Base-by-base conservation (phyloP, 139 green algal genomes). In the Coelastrella sp. region DNA sequence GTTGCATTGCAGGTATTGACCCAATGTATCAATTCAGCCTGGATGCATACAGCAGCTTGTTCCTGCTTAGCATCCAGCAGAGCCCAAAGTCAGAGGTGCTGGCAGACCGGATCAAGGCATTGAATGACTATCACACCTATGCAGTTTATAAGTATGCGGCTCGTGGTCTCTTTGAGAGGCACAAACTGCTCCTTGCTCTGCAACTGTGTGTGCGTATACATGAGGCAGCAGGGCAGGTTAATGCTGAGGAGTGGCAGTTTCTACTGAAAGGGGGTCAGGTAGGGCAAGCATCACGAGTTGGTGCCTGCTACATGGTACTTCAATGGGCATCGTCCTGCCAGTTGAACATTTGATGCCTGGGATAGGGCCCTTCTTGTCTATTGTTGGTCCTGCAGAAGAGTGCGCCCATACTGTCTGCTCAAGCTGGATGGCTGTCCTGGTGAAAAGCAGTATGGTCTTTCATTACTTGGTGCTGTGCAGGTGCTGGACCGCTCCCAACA, bases 161-260 rank as follows among this genome's bases (percentile, higher is more conserved):
- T 0, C 92, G 94, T 85, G 96, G 95, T 50, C 86, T 98, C 67
- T 98, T 98, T 89, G 96, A 98, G 91, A 89, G 93, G 6, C 95
- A 98, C 92, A 98, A 98, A 91, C 91, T 98, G 92, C 94, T 98
- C 81, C 90, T 98, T 50, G 94, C 90, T 15, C 90, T 98, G 79
- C 94, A 97, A 88, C 96, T 98, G 89, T 96, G 91, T 77, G 89
- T 94, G 38, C 87, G 91, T 27, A 95, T 98, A 67, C 85, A 94
- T 53, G 83, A 87, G 77, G 77, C 79, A 35, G 50, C 80, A 40
- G 37, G 75, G 45, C 88, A 94, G 87, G 79, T 98, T 62, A 96
- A 96, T 89, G 83, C 59, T 3, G 90, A 96, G 78, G 94, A 97
- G 88, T 97, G 92, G 91, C 88, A 95, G 85, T 96, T 95, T 87